Evolutionary conservation across 371 early-diverging fungal genomes (phyloP).

Genomic region (Mucor indicus): DNA sequence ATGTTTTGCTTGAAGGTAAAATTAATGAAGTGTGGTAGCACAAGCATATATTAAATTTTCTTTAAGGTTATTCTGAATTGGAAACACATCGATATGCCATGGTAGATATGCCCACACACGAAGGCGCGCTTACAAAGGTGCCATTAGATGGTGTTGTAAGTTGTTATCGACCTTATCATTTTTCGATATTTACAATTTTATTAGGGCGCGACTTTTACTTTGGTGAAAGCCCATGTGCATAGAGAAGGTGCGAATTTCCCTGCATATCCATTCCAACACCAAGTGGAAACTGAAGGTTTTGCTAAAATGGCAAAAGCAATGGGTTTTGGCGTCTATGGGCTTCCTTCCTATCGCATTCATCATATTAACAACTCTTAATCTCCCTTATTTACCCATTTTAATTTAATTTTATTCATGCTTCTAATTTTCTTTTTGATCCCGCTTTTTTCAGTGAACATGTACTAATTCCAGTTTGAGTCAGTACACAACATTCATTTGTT

Average conservation of each 20-base stretch:
- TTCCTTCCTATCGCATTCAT: constrained; percentile 39
- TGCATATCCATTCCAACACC: constrained; percentile 55
- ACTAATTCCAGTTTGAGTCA: too few relatives aligned
- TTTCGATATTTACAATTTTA: too few relatives aligned
- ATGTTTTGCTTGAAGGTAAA: constrained; percentile 37
- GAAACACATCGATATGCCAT: constrained; percentile 27
- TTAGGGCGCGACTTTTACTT: constrained; percentile 44
- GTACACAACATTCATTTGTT: too few relatives aligned
- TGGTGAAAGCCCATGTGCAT: constrained; percentile 65
- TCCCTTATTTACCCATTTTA: too few relatives aligned
- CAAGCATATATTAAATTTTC: too few relatives aligned
- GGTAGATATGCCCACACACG: constrained; percentile 47
- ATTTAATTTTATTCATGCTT: too few relatives aligned
- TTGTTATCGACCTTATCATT: too few relatives aligned
- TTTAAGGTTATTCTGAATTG: constrained; percentile 31
- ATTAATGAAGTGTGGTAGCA: too few relatives aligned
- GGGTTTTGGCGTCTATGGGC: constrained; percentile 42
- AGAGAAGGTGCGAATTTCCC: constrained; percentile 67
- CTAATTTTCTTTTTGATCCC: too few relatives aligned
- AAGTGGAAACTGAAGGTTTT: constrained; percentile 75
- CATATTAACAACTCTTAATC: constrained; percentile 23
- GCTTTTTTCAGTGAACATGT: too few relatives aligned
- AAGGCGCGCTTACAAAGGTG: constrained; percentile 18
- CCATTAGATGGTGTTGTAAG: constrained; percentile 11
- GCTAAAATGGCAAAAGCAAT: constrained; percentile 67